Conservation (phyloP, 2,329 filamentous ascomycete species). For the Didymosphaeria variabile region DNA sequence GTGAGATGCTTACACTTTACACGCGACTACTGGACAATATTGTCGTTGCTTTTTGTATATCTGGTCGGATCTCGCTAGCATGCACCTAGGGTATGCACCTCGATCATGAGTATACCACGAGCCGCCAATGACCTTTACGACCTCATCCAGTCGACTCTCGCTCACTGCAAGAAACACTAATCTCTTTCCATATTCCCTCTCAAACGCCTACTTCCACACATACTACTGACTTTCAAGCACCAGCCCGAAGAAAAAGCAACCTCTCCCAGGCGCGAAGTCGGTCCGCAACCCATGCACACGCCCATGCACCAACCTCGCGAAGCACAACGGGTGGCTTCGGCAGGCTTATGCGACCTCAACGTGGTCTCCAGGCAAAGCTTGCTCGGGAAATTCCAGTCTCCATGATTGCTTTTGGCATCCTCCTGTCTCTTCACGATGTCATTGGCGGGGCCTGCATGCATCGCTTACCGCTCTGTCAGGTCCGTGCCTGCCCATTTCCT, state of each 20-base stretch:
- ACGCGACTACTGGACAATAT: background rate
- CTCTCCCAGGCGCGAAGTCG: background rate
- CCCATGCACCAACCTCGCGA: slow-evolving; percentile 18
- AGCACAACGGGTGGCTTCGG: slow-evolving; percentile 27
- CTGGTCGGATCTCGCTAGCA: background rate
- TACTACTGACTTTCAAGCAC: background rate
- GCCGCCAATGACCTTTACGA: background rate
- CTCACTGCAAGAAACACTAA: background rate
- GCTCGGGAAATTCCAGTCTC: slow-evolving; percentile 4
- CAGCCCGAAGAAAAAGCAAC: background rate
- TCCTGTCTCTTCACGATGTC: background rate
- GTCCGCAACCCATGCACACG: background rate
- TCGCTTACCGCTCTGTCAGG: slow-evolving; percentile 10
- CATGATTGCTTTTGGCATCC: slow-evolving; percentile 9
- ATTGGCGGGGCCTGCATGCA: slow-evolving; percentile 3
- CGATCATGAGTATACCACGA: background rate
- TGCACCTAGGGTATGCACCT: background rate
- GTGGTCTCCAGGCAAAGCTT: slow-evolving; percentile 12
- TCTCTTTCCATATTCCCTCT: background rate
- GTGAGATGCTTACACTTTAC: background rate
- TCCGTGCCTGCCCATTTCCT: slow-evolving; percentile 10
- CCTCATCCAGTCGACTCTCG: background rate
- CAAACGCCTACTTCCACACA: background rate
- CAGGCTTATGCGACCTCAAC: slow-evolving; percentile 31
- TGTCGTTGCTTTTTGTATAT: background rate